These are phyloP conservation scores for Epichloe coenophiala DNA, from an alignment of 2,329 filamentous ascomycete species.

Conservation along the genomic window DNA sequence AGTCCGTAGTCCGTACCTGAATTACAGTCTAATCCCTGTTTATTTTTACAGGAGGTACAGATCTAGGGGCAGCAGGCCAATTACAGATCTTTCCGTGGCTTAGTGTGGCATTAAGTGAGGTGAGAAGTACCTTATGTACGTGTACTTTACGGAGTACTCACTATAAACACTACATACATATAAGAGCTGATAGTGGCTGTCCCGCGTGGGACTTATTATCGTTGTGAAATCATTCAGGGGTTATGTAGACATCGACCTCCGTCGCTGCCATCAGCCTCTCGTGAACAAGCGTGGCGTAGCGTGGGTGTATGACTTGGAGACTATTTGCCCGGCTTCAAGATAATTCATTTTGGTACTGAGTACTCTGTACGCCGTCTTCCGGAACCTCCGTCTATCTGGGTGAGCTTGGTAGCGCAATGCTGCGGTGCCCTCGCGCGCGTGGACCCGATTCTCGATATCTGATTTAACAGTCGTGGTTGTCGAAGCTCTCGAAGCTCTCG, in stretches of 20 bases:
- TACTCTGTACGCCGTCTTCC: neutral
- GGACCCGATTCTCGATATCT: neutral
- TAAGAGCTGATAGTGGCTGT: too few species aligned
- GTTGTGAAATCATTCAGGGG: too few species aligned
- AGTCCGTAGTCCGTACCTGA: too few species aligned
- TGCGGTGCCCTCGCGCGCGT: neutral
- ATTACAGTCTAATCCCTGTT: neutral
- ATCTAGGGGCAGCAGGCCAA: too few species aligned
- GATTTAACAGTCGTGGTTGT: neutral
- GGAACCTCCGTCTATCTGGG: neutral
- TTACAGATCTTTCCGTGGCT: too few species aligned
- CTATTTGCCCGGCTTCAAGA: neutral
- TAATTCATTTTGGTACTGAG: neutral
- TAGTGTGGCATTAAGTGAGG: too few species aligned
- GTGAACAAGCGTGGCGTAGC: neutral
- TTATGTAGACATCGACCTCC: neutral
- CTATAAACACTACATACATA: too few species aligned
- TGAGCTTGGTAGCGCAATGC: neutral
- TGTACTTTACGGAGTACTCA: too few species aligned
- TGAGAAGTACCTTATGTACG: too few species aligned
- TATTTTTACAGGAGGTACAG: too few species aligned
- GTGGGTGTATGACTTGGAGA: neutral
- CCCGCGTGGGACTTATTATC: too few species aligned
- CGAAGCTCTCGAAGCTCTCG: neutral
- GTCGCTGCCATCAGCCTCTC: neutral